Evolutionary conservation across 1,139 yeast species (phyloP).

Genomic region (Candida labiduridarum): DNA sequence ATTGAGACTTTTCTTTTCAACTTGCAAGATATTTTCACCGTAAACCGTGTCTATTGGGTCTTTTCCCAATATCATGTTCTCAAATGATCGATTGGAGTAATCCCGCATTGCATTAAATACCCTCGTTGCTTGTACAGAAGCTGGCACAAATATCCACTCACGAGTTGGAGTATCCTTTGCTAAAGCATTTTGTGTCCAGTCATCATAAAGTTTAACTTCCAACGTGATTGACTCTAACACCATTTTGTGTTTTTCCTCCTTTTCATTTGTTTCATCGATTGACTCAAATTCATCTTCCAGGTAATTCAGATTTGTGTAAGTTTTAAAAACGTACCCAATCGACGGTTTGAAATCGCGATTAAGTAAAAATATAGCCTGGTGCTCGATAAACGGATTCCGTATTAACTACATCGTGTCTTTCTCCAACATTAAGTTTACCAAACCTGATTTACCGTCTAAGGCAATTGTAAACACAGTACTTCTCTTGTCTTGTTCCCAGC

Average conservation of each 20-base stretch:
- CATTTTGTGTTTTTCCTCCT: too few species aligned
- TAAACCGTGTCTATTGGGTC: conserved; percentile 59
- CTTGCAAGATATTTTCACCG: conserved; percentile 47
- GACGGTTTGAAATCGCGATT: conserved; percentile 39
- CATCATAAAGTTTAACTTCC: not conserved
- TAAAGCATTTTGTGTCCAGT: not conserved
- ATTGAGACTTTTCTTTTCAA: conserved; percentile 54
- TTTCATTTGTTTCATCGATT: too few species aligned
- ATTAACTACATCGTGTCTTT: conserved; percentile 42
- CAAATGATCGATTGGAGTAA: not conserved
- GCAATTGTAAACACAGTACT: conserved; percentile 41
- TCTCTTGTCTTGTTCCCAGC: conserved; percentile 45
- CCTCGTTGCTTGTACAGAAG: not conserved
- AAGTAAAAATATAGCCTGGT: conserved; percentile 49
- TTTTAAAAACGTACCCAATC: conserved; percentile 27
- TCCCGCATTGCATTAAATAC: not conserved
- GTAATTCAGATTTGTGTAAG: too few species aligned
- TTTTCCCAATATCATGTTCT: conserved; percentile 17
- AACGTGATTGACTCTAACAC: not conserved
- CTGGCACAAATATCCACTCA: not conserved
- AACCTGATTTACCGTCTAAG: conserved; percentile 38
- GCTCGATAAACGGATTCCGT: conserved; percentile 49
- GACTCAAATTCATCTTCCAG: too few species aligned
- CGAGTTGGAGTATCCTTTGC: not conserved
- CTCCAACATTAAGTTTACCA: conserved; percentile 43